Percentiles rank a stretch among this genome's conserved stretches.
Evolutionary conservation across 2,329 filamentous ascomycete genomes (phyloP).

Genomic region (Pseudodiploospora longispora): DNA sequence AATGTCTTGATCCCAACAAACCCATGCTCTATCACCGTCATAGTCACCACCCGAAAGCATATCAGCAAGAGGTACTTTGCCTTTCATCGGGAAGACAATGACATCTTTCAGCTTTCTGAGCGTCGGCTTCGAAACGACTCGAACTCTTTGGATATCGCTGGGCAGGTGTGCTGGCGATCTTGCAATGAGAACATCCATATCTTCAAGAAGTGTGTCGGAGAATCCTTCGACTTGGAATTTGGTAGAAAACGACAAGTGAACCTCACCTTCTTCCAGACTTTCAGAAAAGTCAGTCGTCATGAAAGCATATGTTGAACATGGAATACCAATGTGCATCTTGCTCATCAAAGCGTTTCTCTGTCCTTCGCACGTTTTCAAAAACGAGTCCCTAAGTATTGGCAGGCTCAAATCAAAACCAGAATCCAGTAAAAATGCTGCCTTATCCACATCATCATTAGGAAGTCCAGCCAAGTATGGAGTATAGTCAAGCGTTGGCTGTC

Average conservation of each 20-base stretch:
- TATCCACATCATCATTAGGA: conserved; percentile 41
- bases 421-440: conserved; percentile 46
- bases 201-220: conserved; percentile 45
- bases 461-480: conserved; percentile 42
- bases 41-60: conserved; percentile 74
- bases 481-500: conserved; percentile 30
- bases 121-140: conserved; percentile 47
- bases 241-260: conserved; percentile 61
- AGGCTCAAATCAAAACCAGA: conserved; percentile 50
- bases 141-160: conserved; percentile 66
- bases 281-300: conserved; percentile 63
- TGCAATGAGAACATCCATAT: conserved; percentile 56
- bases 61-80: conserved; percentile 54
- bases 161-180: conserved; percentile 61
- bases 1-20: conserved; percentile 63
- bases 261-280: conserved; percentile 53
- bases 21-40: conserved; percentile 71
- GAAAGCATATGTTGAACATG: conserved; percentile 51
- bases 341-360: conserved; percentile 46
- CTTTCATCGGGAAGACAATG: conserved; percentile 64
- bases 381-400: conserved; percentile 39
- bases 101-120: conserved; percentile 68
- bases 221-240: conserved; percentile 50
- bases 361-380: conserved; percentile 37
- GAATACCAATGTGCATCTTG: conserved; percentile 53